Base-by-base conservation (phyloP, 2,329 filamentous ascomycete genomes). In the Epichloe typhina region DNA sequence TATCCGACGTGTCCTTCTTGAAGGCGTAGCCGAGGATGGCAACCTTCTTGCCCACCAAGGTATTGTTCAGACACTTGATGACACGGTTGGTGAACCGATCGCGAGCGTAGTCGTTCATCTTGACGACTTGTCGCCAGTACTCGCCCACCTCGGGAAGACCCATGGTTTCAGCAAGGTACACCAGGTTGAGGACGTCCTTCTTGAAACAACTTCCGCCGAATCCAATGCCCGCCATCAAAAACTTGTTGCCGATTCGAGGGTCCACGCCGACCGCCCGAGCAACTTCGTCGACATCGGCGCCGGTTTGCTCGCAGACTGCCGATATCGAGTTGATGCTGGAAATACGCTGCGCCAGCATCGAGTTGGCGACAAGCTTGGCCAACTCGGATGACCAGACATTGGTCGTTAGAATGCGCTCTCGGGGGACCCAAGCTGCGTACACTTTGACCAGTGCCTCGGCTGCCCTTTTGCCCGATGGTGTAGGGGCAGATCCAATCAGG, bases 161-260 rank as follows among this genome's bases (percentile, higher is more conserved):
- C 50, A 88, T 72, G 3, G 76, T 79, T 58, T 87, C 82, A 15
- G 86, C 82, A 33, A 90, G 73, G 66, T 90, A 88, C 17, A 83
- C 77, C 38, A 91, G 69, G 64, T 78, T 85, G 46, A 86, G 72
- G 41, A 89, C 79, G 61, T 91, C 86, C 67, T 91, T 91, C 65
- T 84, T 81, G 72, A 91, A 89, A 66, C 86, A 91, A 54, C 80
- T 85, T 19, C 86, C 86, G 50, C 86, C 86, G 59, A 90, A 91
- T 15, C 86, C 86, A 36, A 88, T 77, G 39, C 82, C 82, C 7
- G 86, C 82, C 66, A 85, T 83, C 40, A 91, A 72, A 66, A 88
- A 86, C 62, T 82, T 80, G 54, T 76, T 72, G 6, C 86, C 86
- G 52, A 91, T 86, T 47, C 86, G 76, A 7, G 74, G 73, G 59